Conservation (phyloP, 1,139 yeast genomes). For the Candida sanyaensis region DNA sequence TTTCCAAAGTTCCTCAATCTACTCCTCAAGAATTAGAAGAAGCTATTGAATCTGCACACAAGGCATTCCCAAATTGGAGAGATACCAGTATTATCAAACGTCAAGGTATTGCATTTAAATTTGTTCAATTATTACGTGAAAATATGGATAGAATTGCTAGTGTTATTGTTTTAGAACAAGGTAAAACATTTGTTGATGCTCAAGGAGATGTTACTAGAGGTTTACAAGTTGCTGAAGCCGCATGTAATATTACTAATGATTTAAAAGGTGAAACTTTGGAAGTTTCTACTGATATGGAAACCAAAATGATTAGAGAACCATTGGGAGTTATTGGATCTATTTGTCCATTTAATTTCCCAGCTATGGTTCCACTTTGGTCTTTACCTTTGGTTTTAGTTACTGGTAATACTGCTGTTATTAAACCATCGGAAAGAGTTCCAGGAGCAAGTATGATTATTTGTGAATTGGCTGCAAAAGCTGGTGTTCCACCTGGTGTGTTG, state of each 20-base stretch:
- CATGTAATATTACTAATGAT: conserved; percentile 62
- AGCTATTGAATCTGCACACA: conserved; percentile 67
- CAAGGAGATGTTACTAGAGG: conserved; percentile 80
- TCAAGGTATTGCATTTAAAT: conserved; percentile 75
- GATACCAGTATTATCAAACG: conserved; percentile 63
- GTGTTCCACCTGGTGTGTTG: conserved; percentile 76
- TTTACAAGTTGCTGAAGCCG: conserved; percentile 78
- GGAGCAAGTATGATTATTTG: conserved; percentile 80
- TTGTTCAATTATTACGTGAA: conserved; percentile 64
- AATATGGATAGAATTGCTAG: conserved; percentile 75
- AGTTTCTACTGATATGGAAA: conserved; percentile 77
- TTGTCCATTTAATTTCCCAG: conserved; percentile 81
- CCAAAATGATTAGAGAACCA: conserved; percentile 70
- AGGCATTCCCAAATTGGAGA: conserved; percentile 63
- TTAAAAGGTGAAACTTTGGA: conserved; percentile 68
- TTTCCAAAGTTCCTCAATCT: conserved; percentile 71
- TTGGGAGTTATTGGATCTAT: conserved; percentile 70
- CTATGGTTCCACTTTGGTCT: conserved; percentile 87
- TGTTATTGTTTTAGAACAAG: conserved; percentile 76
- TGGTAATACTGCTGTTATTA: conserved; percentile 74
- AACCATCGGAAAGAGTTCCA: conserved; percentile 80
- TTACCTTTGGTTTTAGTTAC: conserved; percentile 75
- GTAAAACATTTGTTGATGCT: conserved; percentile 78
- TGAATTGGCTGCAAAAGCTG: conserved; percentile 73
- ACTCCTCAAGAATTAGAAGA: conserved; percentile 66